Percentiles rank a stretch among this genome's conserved stretches.
phyloP scores from a whole-genome alignment of 768 basidiomycete species.

The Lactarius deliciosus region DNA sequence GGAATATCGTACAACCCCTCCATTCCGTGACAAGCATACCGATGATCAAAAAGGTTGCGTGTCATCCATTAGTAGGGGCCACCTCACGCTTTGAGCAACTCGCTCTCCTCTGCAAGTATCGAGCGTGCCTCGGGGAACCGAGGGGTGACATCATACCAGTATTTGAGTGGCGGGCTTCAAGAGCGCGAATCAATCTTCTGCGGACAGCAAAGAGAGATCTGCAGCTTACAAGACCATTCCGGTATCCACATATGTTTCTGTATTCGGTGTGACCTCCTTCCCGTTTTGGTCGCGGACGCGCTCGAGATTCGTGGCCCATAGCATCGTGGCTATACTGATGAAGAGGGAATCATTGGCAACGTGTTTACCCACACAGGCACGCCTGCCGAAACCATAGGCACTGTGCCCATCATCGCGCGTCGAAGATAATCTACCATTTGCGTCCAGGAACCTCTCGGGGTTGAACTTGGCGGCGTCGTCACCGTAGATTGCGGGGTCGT shows the following conservation, averaged over 20 bases:
- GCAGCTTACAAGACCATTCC: constrained; percentile 27
- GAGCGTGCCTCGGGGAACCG: constrained; percentile 14
- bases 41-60: too few species aligned
- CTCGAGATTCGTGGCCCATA: constrained; percentile 27
- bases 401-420: constrained; percentile 22
- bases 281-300: constrained; percentile 9
- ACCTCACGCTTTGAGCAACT: constrained; percentile 11
- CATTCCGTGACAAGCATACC: too few species aligned
- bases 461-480: constrained; percentile 27
- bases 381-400: constrained; percentile 21
- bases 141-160: constrained; percentile 4
- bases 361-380: constrained; percentile 27
- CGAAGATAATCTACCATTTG: constrained; percentile 2
- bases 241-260: neutral
- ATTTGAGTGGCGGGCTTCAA: constrained; percentile 6
- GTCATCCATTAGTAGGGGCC: neutral
- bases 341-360: constrained; percentile 29
- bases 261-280: constrained; percentile 10
- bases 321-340: constrained; percentile 27
- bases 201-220: neutral
- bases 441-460: constrained; percentile 28
- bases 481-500: constrained; percentile 16
- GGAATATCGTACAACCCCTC: neutral
- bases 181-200: neutral
- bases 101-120: constrained; percentile 11